Conservation (phyloP, 805 yeast species). For the Kodamaea jinghongensis region DNA sequence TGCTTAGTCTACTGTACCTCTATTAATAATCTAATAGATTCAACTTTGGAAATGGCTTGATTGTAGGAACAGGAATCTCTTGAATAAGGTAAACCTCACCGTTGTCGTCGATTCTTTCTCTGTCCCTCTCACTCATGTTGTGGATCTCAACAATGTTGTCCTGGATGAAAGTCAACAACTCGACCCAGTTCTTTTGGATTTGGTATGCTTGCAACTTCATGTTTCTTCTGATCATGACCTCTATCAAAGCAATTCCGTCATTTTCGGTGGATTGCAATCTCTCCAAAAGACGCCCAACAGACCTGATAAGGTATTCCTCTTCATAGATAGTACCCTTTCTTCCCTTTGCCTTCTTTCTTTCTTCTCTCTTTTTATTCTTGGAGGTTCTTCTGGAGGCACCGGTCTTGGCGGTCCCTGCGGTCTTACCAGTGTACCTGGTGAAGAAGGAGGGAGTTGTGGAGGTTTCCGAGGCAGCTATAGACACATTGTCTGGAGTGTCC, state of each 20-base stretch:
- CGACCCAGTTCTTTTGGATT: slow-evolving; percentile 65
- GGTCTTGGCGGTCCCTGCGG: slow-evolving; percentile 92
- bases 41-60: slow-evolving; percentile 60
- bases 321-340: slow-evolving; percentile 97
- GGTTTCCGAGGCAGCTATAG: slow-evolving; percentile 91
- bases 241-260: slow-evolving; percentile 73
- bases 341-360: slow-evolving; percentile 93
- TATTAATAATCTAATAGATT: slow-evolving; percentile 56
- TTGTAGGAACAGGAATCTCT: slow-evolving; percentile 68
- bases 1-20: too few relatives aligned
- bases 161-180: slow-evolving; percentile 52
- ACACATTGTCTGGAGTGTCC: slow-evolving; percentile 89
- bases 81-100: slow-evolving; percentile 79
- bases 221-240: slow-evolving; percentile 68
- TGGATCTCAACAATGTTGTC: slow-evolving; percentile 75
- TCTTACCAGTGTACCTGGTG: slow-evolving; percentile 95
- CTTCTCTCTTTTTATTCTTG: slow-evolving; percentile 91
- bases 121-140: slow-evolving; percentile 74
- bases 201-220: slow-evolving; percentile 80
- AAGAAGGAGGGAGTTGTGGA: slow-evolving; percentile 90
- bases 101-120: slow-evolving; percentile 85
- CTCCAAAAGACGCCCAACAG: slow-evolving; percentile 84
- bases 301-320: slow-evolving; percentile 87
- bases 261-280: slow-evolving; percentile 69
- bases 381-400: slow-evolving; percentile 93